Conservation (phyloP, 2,329 filamentous ascomycete genomes). For the Rhynchosporium agropyri region DNA sequence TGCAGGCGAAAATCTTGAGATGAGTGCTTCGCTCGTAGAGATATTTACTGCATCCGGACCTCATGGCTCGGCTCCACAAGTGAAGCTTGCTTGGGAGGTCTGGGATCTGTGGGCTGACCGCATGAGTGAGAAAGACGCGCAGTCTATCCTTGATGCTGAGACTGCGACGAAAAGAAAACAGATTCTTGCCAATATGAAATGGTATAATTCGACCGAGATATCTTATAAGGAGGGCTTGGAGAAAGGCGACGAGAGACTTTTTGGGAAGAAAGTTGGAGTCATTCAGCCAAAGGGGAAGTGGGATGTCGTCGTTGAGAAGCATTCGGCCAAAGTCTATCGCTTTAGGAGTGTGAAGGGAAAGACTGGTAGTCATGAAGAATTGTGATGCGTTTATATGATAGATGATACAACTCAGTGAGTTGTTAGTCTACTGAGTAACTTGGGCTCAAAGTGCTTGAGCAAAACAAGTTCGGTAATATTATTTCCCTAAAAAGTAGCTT, state of each 20-base stretch:
- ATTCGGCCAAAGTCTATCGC: slow-evolving; percentile 48
- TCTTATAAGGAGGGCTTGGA: slow-evolving; percentile 49
- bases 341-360: background rate
- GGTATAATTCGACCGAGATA: slow-evolving; percentile 51
- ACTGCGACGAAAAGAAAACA: background rate
- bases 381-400: background rate
- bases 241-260: slow-evolving; percentile 47
- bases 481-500: too few relatives aligned
- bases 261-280: slow-evolving; percentile 48
- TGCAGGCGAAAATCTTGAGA: slow-evolving; percentile 45
- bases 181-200: slow-evolving; percentile 23
- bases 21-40: slow-evolving; percentile 53
- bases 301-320: slow-evolving; percentile 47
- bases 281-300: slow-evolving; percentile 46
- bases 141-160: slow-evolving; percentile 46
- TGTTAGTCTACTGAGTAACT: too few relatives aligned
- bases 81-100: slow-evolving; percentile 50
- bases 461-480: too few relatives aligned
- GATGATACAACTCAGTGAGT: too few relatives aligned
- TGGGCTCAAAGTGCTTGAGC: too few relatives aligned
- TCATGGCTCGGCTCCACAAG: slow-evolving; percentile 46
- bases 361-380: background rate
- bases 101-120: slow-evolving; percentile 57
- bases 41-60: slow-evolving; percentile 50
- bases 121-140: slow-evolving; percentile 49